Evolutionary conservation across 1,284 basidiomycete species (phyloP), one percentile per base, ranked within the genome.

Genomic region (Ganoderma multipileum): DNA sequence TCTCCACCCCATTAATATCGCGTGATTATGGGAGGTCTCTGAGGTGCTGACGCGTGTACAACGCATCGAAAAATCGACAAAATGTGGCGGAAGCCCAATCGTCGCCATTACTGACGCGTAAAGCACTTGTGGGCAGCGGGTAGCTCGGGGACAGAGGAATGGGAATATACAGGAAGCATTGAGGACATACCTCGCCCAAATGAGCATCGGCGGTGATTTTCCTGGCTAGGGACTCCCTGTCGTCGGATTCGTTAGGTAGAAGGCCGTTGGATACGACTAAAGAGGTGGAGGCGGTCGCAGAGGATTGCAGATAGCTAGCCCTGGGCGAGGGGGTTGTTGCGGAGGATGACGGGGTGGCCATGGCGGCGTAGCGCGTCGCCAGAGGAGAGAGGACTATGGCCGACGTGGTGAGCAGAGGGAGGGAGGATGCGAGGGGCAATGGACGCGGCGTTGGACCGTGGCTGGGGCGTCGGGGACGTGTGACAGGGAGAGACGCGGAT

Each of bases 241-340:
- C 82, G 58, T 91, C 90, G 70, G 80, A 81, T 71, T 90, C 89
- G 26, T 77, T 73, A 28, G 81, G 71, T 72, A 84, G 82, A 12
- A 79, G 75, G 44, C 83, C 81, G 61, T 79, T 76, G 72, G 81
- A 60, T 57, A 74, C 65, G 67, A 74, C 73, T 20, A 77, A 63
- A 65, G 79, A 67, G 54, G 71, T 77, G 61, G 71, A 79, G 66
- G 77, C 83, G 70, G 78, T 83, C 76, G 80, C 83, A 76, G 78
- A 81, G 65, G 79, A 82, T 72, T 85, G 86, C 69, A 88, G 81
- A 82, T 86, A 90, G 75, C 85, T 79, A 78, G 88, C 83, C 70
- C 89, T 88, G 30, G 92, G 91, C 63, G 91, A 93, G 75, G 89
- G 88, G 68, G 92, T 92, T 76, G 91, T 93, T 75, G 89, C 85